Evolutionary conservation across 345 rosid species (phyloP), one percentile per base, ranked within the genome.

Genomic region (Trapa incisa): DNA sequence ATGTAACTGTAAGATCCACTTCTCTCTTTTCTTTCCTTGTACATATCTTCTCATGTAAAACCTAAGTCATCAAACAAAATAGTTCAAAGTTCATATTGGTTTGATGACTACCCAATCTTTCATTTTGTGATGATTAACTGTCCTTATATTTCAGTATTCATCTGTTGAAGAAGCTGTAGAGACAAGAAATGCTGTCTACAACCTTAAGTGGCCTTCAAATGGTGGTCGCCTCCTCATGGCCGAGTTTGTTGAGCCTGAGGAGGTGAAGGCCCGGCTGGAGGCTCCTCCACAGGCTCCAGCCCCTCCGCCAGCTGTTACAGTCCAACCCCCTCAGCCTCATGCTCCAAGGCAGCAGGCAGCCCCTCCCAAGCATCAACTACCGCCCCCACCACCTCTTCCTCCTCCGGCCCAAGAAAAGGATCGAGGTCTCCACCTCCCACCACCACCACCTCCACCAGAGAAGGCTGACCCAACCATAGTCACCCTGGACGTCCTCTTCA

Each of bases 141-240:
- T 32, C 10, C 36, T 22, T 57, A 33, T 58, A 32, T 58, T 58
- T 85, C 92, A 95, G 99, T 95, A 89, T 74, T 79, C 89, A 22
- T 85, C 96, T 0, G 84, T 83, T 65, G 96, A 95, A 72, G 94
- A 95, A 80, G 98, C 99, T 61, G 64, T 76, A 2, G 88, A 83
- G 71, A 91, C 99, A 1, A 80, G 98, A 32, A 87, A 91, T 80
- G 96, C 97, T 38, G 85, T 94, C 75, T 87, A 89, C 72, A 85
- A 87, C 73, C 80, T 91, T 13, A 92, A 94, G 45, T 95, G 99
- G 99, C 99, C 98, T 0, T 76, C 91, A 33, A 89, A 95, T 38
- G 98, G 96, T 39, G 99, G 99, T 1, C 96, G 90, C 38, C 84
- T 75, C 47, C 81, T 95, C 67, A 75, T 76, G 58, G 99, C 97